Evolutionary conservation across 352 stramenopile genomes (phyloP), one percentile per base, ranked within the genome.

Genomic region (Phytophthora hybrid): DNA sequence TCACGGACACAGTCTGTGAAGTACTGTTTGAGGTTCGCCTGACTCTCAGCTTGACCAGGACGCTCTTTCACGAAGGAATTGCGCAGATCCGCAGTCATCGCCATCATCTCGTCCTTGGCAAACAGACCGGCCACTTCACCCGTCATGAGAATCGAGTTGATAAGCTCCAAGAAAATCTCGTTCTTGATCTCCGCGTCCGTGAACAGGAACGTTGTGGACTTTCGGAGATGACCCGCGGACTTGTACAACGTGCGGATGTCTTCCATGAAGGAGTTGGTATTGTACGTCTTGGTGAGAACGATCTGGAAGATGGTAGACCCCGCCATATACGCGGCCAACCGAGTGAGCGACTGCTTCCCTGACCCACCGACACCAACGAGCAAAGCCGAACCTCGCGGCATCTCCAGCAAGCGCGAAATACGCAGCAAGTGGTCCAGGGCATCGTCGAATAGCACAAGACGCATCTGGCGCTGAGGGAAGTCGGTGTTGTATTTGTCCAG

Each of bases 161-260:
- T 98, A 8, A 98, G 86, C 87, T 99, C 98, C 49, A 99, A 81
- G 78, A 99, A 99, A 65, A 98, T 98, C 77, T 99, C 98, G 63
- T 99, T 97, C 85, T 99, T 99, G 78, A 99, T 99, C 74, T 99
- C 97, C 9, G 96, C 97, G 71, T 99, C 98, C 1, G 98, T 99
- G 73, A 99, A 99, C 14, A 99, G 75, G 65, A 99, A 99, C 39
- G 96, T 99, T 46, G 98, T 99, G 31, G 94, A 97, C 74, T 99
- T 98, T 51, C 94, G 87, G 67, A 98, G 93, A 63, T 99, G 97
- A 0, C 98, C 98, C 1, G 98, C 97, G 57, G 92, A 98, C 71
- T 99, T 99, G 88, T 99, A 99, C 71, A 99, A 80, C 37, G 94
- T 85, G 1, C 97, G 89, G 41, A 99, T 93, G 61, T 99, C 98